These are phyloP conservation scores for Tanacetum coccineum DNA, from an alignment of 129 eudicot genomes.

Conservation along the genomic window DNA sequence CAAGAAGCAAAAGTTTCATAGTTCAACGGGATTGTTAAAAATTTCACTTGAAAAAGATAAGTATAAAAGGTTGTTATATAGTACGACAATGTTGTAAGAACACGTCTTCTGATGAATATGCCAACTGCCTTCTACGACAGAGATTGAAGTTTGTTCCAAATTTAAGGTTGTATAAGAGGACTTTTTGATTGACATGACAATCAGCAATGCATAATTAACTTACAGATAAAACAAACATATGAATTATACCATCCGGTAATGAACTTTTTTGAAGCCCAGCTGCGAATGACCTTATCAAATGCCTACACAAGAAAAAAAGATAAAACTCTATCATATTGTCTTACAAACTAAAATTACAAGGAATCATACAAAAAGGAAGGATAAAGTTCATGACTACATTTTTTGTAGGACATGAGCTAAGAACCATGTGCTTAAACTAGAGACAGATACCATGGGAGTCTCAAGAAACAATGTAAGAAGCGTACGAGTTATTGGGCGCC, in stretches of 20 bases:
- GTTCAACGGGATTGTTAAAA: background rate
- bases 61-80: background rate
- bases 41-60: background rate
- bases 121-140: slow-evolving; percentile 3
- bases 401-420: too few relatives aligned
- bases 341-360: background rate
- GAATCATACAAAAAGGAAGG: background rate
- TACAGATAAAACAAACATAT: slow-evolving; percentile 27
- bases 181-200: slow-evolving; percentile 15
- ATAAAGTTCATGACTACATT: too few relatives aligned
- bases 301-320: slow-evolving; percentile 45
- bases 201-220: slow-evolving; percentile 23
- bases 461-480: too few relatives aligned
- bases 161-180: background rate
- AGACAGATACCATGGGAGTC: too few relatives aligned
- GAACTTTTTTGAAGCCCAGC: slow-evolving; percentile 81
- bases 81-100: slow-evolving; percentile 1
- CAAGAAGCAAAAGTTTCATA: slow-evolving; percentile 4
- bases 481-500: too few relatives aligned
- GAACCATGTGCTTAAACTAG: too few relatives aligned
- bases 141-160: background rate
- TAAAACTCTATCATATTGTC: background rate
- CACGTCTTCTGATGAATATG: slow-evolving; percentile 4
- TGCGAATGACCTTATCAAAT: slow-evolving; percentile 52
- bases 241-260: slow-evolving; percentile 71